Evolutionary conservation across 1,139 yeast species (phyloP), one percentile per base, ranked within the genome.

Genomic region (Blastobotrys elegans): DNA sequence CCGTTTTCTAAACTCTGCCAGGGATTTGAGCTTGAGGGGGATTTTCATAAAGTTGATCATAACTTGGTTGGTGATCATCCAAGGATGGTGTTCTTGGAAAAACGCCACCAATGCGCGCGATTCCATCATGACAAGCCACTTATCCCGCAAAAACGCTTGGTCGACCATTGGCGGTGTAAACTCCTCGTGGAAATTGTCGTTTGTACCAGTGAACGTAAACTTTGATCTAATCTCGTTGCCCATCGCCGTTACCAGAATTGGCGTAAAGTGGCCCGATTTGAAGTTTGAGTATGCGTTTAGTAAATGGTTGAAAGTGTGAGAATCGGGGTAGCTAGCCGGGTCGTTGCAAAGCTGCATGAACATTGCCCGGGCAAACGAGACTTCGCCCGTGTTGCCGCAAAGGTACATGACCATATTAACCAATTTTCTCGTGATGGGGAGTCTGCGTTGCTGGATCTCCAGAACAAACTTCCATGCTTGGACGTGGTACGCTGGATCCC

Each of bases 401-500:
- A 90, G 66, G 53, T 82, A 77, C 64, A 90, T 72, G 80, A 90
- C 80, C 17, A 80, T 73, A 53, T 82, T 84, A 52, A 83, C 74
- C 0, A 86, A 75, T 29, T 70, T 70, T 21, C 76, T 62, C 74
- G 46, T 70, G 65, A 73, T 75, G 40, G 54, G 56, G 38, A 62
- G 72, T 0, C 75, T 76, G 40, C 66, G 60, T 18, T 76, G 74
- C 56, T 81, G 75, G 50, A 87, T 79, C 54, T 84, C 82, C 53
- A 84, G 74, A 49, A 90, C 77, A 57, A 78, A 83, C 46, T 79
- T 78, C 97, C 97, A 92, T 0, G 96, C 89, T 54, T 74, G 72
- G 43, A 69, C 58, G 24, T 74, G 69, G 46, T 79, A 72, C 29
- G 69, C 68, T 13, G 66, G 67, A 38, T 82, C 71, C 5, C 76